Evolutionary conservation across 306 rosid species (phyloP).

Genomic region (Trifolium pratense): DNA sequence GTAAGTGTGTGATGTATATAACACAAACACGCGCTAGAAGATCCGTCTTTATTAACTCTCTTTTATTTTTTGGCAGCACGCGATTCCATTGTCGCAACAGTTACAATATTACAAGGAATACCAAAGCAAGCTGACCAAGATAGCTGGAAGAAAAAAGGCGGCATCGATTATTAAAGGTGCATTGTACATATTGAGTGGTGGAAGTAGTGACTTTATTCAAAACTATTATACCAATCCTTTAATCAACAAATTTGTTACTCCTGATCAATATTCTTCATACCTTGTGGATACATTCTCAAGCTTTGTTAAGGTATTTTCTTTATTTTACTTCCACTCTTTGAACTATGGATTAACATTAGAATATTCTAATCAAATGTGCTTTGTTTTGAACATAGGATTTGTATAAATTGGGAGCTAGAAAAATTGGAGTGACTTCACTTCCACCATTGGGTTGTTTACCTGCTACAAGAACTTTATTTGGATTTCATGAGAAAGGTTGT

Average conservation of each 20-base stretch:
- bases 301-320: conserved; percentile 67
- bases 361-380: not conserved
- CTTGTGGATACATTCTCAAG: conserved; percentile 59
- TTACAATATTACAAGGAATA: conserved; percentile 74
- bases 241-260: conserved; percentile 64
- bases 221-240: conserved; percentile 86
- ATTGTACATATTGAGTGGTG: conserved; percentile 79
- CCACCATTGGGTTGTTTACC: conserved; percentile 97
- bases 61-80: conserved; percentile 66
- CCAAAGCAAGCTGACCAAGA: conserved; percentile 70
- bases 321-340: not conserved
- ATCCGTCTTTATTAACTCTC: not conserved
- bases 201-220: conserved; percentile 85
- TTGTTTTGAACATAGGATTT: conserved; percentile 56
- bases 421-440: conserved; percentile 86
- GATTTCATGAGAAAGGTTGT: conserved; percentile 65
- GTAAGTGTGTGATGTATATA: conserved; percentile 49
- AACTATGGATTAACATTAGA: not conserved
- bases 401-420: conserved; percentile 87
- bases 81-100: conserved; percentile 84
- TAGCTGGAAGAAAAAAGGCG: conserved; percentile 77
- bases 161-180: conserved; percentile 72
- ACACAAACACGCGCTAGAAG: not conserved
- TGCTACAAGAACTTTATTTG: conserved; percentile 68
- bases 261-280: conserved; percentile 65